Evolutionary conservation across 345 rosid species (phyloP).

Genomic region (sweet orange (Citrus sinensis)): DVS_A1.0 CM039162.1:18593001-18593500

Average conservation of each 20-base stretch:
- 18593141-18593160: no score
- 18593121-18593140: no score
- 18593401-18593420: constrained; percentile 88
- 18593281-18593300: constrained; percentile 62
- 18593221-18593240: no score
- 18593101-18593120: no score
- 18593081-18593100: no score
- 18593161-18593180: no score
- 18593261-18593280: constrained; percentile 80
- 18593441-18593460: constrained; percentile 58
- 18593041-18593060: no score
- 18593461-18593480: constrained; percentile 86
- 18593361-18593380: constrained; percentile 80
- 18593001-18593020: no score
- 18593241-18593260: constrained; percentile 24
- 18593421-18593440: constrained; percentile 77
- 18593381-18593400: constrained; percentile 76
- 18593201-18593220: no score
- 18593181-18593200: no score
- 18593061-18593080: no score
- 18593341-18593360: constrained; percentile 53
- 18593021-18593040: no score
- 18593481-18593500: constrained; percentile 77
- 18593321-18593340: constrained; percentile 68
- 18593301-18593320: constrained; percentile 41